Evolutionary conservation across 2,329 filamentous ascomycete species (phyloP).

Genomic region (Xylaria arbuscula): DNA sequence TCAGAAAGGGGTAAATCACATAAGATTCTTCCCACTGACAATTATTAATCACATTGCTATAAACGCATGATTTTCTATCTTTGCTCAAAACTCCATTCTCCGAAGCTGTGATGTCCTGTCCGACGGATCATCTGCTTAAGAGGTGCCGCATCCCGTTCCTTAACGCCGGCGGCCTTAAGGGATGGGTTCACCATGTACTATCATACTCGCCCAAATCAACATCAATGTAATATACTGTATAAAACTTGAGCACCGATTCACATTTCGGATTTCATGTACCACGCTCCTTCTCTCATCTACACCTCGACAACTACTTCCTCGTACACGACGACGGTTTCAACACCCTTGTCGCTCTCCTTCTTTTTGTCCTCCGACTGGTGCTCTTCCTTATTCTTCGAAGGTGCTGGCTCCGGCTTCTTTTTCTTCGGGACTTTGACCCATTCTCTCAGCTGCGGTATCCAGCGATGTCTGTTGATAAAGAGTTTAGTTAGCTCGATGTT

Average conservation of each 20-base stretch:
- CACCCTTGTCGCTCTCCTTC: constrained; percentile 31
- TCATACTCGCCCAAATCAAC: not conserved
- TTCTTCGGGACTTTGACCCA: constrained; percentile 64
- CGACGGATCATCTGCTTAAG: not conserved
- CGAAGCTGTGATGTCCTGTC: not conserved
- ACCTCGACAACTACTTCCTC: constrained; percentile 45
- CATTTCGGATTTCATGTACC: not conserved
- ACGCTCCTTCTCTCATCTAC: constrained; percentile 6
- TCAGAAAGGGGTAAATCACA: constrained; percentile 3
- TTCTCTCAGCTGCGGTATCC: constrained; percentile 67
- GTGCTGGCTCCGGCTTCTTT: constrained; percentile 24
- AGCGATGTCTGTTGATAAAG: constrained; percentile 63
- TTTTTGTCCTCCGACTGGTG: constrained; percentile 19
- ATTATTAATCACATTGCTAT: not conserved
- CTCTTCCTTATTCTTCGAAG: constrained; percentile 27
- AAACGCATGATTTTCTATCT: not conserved
- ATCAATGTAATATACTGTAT: not conserved
- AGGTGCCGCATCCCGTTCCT: not conserved
- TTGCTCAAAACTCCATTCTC: not conserved
- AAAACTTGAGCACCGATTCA: not conserved
- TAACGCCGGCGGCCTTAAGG: not conserved
- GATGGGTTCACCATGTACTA: not conserved
- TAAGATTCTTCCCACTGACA: not conserved
- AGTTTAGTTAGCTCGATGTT: constrained; percentile 6
- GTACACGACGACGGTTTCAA: constrained; percentile 41